A percentile compares a stretch with the other conserved stretches of the same genome.
These are phyloP conservation scores for Daldinia decipiens DNA, from an alignment of 495 filamentous ascomycete genomes.

Conservation along the genomic window DNA sequence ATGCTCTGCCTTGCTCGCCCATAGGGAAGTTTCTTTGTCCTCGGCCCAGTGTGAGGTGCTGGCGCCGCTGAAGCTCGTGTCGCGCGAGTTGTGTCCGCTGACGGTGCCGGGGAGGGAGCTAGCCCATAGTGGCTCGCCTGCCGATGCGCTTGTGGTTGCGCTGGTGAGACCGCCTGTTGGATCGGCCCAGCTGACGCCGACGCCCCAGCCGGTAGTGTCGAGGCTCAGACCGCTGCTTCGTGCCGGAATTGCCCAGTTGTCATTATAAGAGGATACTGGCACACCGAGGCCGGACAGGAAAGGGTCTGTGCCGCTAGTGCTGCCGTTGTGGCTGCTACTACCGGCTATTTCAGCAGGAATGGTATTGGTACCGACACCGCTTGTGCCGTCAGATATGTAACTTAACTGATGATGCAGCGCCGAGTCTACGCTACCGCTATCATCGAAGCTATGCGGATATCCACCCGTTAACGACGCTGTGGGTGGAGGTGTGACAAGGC, in stretches of 20 bases:
- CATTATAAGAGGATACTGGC: conserved; percentile 30
- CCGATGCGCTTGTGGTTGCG: conserved; percentile 17
- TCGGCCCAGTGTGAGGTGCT: conserved; percentile 25
- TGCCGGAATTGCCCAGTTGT: conserved; percentile 26
- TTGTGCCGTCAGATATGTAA: conserved; percentile 43
- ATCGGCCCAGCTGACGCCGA: conserved; percentile 44
- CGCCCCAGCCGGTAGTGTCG: conserved; percentile 19
- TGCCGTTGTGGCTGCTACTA: neutral
- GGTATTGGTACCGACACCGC: neutral
- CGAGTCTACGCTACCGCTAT: conserved; percentile 13
- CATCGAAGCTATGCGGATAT: conserved; percentile 46
- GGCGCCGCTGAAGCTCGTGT: conserved; percentile 31
- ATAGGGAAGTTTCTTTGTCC: conserved; percentile 15
- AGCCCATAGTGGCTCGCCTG: conserved; percentile 41
- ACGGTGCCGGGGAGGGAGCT: conserved; percentile 4
- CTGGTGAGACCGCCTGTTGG: conserved; percentile 18
- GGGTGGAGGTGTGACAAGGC: conserved; percentile 52
- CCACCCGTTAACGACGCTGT: conserved; percentile 48
- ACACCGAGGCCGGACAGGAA: conserved; percentile 46
- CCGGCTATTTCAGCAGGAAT: conserved; percentile 4
- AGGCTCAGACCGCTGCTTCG: conserved; percentile 15
- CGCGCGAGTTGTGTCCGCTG: conserved; percentile 9
- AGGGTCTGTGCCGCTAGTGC: conserved; percentile 15
- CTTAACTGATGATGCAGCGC: conserved; percentile 44
- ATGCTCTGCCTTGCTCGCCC: conserved; percentile 12